A percentile compares a stretch with the other conserved stretches of the same genome.
phyloP scores from a whole-genome alignment of 2,329 filamentous ascomycete species.

The Xylaria arbuscula region DNA sequence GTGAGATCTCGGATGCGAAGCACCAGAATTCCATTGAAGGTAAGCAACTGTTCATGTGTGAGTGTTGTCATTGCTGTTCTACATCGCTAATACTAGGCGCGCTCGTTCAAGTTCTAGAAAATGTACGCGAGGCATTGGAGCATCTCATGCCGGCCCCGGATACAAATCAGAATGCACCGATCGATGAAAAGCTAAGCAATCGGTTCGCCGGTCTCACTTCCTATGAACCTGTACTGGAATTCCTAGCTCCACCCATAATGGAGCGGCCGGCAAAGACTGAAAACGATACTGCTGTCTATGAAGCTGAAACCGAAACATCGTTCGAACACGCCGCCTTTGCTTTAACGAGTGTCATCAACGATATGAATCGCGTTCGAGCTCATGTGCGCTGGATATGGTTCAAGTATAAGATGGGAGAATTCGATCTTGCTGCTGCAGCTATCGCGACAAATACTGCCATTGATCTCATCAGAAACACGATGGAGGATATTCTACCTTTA shows the following conservation, averaged over 20 bases:
- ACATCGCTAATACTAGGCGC: constrained; percentile 1
- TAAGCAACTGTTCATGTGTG: not conserved
- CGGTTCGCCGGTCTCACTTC: constrained; percentile 52
- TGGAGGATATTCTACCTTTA: constrained; percentile 47
- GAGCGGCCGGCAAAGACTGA: constrained; percentile 36
- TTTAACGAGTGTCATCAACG: constrained; percentile 46
- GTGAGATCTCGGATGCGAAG: constrained; percentile 43
- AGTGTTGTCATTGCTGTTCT: not conserved
- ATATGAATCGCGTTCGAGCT: constrained; percentile 48
- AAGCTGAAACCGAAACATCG: constrained; percentile 46
- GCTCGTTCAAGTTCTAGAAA: constrained; percentile 45
- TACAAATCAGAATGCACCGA: not conserved
- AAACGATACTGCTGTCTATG: constrained; percentile 46
- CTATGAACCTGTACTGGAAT: constrained; percentile 54
- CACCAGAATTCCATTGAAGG: constrained; percentile 52
- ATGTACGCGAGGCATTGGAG: constrained; percentile 50
- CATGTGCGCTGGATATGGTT: constrained; percentile 50
- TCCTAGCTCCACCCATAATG: constrained; percentile 50
- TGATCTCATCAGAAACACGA: constrained; percentile 50
- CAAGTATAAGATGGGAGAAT: constrained; percentile 41
- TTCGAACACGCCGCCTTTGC: constrained; percentile 48
- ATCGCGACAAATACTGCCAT: constrained; percentile 54
- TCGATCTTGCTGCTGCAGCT: constrained; percentile 51
- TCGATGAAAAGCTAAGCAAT: constrained; percentile 42
- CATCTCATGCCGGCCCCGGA: constrained; percentile 36